These are phyloP conservation scores for Fusarium palustre DNA, from an alignment of 2,329 filamentous ascomycete genomes.

Conservation along the genomic window DNA sequence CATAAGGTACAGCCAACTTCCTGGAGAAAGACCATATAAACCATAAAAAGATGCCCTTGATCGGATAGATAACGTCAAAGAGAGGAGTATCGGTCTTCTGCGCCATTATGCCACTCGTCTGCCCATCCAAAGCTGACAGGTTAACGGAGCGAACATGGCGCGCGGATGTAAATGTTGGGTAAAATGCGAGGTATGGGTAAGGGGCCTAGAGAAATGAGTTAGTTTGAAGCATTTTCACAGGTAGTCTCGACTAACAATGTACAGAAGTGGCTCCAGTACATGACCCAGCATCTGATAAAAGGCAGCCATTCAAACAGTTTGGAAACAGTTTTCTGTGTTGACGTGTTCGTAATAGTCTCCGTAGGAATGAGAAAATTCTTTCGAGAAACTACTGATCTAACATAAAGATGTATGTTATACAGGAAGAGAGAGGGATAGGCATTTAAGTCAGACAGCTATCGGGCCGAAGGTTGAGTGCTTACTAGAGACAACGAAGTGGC, in stretches of 20 bases:
- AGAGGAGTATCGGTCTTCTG: neutral
- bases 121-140: rapidly evolving
- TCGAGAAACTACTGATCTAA: neutral
- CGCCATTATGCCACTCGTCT: too few species aligned
- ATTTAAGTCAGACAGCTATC: neutral
- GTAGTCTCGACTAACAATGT: neutral
- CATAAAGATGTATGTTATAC: neutral
- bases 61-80: neutral
- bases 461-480: neutral
- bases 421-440: neutral
- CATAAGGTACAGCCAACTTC: neutral
- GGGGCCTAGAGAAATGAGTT: neutral
- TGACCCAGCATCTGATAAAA: neutral
- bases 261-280: neutral
- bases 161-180: neutral
- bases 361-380: neutral
- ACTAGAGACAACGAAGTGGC: neutral
- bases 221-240: neutral
- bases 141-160: neutral
- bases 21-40: neutral
- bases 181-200: neutral
- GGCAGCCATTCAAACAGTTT: neutral
- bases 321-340: neutral
- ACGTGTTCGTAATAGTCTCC: neutral
- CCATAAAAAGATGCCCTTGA: neutral